Evolutionary conservation across 306 rosid genomes (phyloP), one percentile per base, ranked within the genome.

Genomic region (Vicia faba): DNA sequence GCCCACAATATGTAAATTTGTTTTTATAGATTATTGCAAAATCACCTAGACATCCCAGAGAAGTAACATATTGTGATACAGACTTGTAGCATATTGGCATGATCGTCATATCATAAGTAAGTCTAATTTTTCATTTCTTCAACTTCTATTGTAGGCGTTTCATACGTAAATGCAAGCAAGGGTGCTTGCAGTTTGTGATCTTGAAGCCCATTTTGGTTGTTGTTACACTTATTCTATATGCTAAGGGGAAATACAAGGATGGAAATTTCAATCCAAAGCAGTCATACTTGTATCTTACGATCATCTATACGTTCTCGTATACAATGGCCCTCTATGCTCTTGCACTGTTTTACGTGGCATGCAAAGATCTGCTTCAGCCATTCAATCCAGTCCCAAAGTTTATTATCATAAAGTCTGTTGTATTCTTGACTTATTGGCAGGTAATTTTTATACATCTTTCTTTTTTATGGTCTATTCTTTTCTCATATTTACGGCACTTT

Each of bases 381-480:
- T 92, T 92, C 78, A 92, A 92, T 78, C 98, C 96, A 41, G 96
- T 92, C 36, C 98, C 98, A 7, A 92, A 92, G 87, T 92, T 92
- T 61, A 78, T 92, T 64, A 86, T 92, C 43, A 92, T 92, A 66
- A 92, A 92, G 71, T 92, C 98, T 29, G 98, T 92, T 8, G 98
- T 92, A 54, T 92, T 92, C 87, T 85, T 89, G 90, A 92, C 98
- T 71, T 92, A 92, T 82, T 92, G 98, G 98, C 98, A 92, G 98
- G 98, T 89, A 74, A 13, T 35, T 68, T 62, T 44, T 41, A 49
- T 5, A 2, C 9, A 45, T 33, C 25, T 23, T 23, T 58, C 41
- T 18, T 71, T 44, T 70, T 50, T 19, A 9, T 19, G 16, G 38
- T 50, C 12, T 15, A 33, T 65, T 45, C 3, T 11, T 61, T 60